These are phyloP conservation scores for Aspergillus novoparasiticus DNA, from an alignment of 2,329 filamentous ascomycete species.

Conservation along the genomic window DNA sequence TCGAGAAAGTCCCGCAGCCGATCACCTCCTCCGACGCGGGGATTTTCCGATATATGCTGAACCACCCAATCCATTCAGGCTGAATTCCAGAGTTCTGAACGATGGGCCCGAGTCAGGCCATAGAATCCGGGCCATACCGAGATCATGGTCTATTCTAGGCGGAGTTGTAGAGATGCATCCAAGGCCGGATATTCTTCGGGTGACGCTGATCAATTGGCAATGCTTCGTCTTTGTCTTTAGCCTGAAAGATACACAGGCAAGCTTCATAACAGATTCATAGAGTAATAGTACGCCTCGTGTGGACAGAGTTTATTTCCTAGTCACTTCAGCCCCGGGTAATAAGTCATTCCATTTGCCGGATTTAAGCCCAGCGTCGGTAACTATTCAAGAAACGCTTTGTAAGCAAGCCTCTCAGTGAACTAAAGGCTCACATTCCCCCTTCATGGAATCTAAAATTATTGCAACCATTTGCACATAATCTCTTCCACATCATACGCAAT, in stretches of 20 bases:
- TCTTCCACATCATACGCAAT: neutral
- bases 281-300: neutral
- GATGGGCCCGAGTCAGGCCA: no score
- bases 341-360: neutral
- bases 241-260: neutral
- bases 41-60: slow-evolving; percentile 8
- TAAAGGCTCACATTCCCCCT: no score
- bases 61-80: slow-evolving; percentile 5
- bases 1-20: slow-evolving; percentile 23
- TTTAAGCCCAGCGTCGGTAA: no score
- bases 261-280: neutral
- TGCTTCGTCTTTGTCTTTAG: neutral
- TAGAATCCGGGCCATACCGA: neutral
- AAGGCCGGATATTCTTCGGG: neutral
- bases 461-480: neutral
- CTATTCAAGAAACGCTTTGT: no score
- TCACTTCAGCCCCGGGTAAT: neutral
- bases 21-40: slow-evolving; percentile 20
- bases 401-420: no score
- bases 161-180: neutral
- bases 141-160: neutral
- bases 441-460: neutral
- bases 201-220: neutral
- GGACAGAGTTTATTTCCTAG: neutral
- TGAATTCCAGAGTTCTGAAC: slow-evolving; percentile 1